phyloP scores from a whole-genome alignment of 1,139 yeast genomes.

The Yamadazyma sp. region DNA sequence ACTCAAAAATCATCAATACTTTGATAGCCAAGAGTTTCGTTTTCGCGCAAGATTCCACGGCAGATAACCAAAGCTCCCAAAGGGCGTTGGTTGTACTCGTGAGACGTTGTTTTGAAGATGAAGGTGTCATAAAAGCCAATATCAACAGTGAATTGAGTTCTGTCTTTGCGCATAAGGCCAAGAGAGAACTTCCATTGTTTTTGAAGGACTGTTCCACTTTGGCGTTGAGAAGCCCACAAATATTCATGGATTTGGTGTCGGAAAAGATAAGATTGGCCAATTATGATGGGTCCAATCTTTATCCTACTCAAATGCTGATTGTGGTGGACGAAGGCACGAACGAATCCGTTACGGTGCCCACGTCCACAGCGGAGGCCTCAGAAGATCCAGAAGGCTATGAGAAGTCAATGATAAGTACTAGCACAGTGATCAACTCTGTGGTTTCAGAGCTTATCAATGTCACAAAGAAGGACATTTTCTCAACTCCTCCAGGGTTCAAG shows the following conservation, averaged over 20 bases:
- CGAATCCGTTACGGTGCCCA: too few species aligned
- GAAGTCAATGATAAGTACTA: conserved; percentile 1
- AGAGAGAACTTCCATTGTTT: conserved; percentile 50
- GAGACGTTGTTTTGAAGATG: conserved; percentile 71
- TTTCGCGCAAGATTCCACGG: conserved; percentile 1
- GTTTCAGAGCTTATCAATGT: conserved; percentile 64
- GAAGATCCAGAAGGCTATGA: conserved; percentile 11
- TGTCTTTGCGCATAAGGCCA: conserved; percentile 20
- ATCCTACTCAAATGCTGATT: conserved; percentile 19
- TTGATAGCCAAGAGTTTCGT: conserved; percentile 2
- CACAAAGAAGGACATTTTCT: conserved; percentile 50
- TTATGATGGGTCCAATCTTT: conserved; percentile 34
- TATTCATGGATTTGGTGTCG: conserved; percentile 54
- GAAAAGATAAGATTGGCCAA: conserved; percentile 49
- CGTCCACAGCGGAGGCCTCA: too few species aligned
- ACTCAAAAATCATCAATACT: conserved; percentile 34
- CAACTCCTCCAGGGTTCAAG: conserved; percentile 26
- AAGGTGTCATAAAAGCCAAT: conserved; percentile 45
- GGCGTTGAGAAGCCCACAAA: conserved; percentile 57
- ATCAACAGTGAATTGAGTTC: conserved; percentile 48
- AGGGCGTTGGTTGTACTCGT: conserved; percentile 40
- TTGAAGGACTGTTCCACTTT: conserved; percentile 57
- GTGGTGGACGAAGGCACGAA: conserved; percentile 13
- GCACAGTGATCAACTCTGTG: conserved; percentile 56
- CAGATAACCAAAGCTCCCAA: conserved; percentile 12